phyloP scores from a whole-genome alignment of 2,329 filamentous ascomycete genomes.

The Sclerotinia trifoliorum region DNA sequence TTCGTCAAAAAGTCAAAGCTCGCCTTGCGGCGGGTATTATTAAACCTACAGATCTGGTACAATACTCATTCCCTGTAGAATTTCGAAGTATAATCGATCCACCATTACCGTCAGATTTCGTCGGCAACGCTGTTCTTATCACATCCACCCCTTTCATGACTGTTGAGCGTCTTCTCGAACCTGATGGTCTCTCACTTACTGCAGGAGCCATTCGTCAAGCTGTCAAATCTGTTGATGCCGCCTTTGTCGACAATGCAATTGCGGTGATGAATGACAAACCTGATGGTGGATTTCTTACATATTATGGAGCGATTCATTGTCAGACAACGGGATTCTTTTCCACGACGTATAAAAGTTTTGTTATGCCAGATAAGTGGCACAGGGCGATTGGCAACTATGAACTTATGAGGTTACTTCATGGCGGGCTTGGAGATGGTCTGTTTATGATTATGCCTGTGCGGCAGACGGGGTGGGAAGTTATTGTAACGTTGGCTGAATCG shows the following conservation, averaged over 20 bases:
- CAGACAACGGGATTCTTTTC: not conserved
- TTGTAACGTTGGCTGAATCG: not conserved
- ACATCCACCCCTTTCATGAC: not conserved
- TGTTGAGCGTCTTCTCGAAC: not conserved
- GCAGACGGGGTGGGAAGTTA: not conserved
- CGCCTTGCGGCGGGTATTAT: not conserved
- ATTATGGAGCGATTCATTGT: not conserved
- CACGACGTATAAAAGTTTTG: not conserved
- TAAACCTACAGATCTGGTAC: not conserved
- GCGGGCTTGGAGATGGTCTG: not conserved
- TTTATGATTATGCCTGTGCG: conserved; percentile 1
- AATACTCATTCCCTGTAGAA: conserved; percentile 2
- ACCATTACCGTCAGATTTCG: not conserved
- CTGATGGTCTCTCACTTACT: not conserved
- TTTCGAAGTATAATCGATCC: not conserved
- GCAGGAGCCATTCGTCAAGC: not conserved
- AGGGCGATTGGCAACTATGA: not conserved
- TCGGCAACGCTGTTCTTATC: not conserved
- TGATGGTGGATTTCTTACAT: not conserved
- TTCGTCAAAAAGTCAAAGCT: not conserved
- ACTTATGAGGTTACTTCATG: not conserved
- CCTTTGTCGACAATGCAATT: not conserved
- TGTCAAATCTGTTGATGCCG: not conserved
- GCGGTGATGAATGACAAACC: not conserved
- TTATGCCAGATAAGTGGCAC: not conserved